Percentiles rank a stretch among this genome's conserved stretches.
Evolutionary conservation across 1,139 yeast genomes (phyloP).

Genomic region (Waltiozyma sp.): DNA sequence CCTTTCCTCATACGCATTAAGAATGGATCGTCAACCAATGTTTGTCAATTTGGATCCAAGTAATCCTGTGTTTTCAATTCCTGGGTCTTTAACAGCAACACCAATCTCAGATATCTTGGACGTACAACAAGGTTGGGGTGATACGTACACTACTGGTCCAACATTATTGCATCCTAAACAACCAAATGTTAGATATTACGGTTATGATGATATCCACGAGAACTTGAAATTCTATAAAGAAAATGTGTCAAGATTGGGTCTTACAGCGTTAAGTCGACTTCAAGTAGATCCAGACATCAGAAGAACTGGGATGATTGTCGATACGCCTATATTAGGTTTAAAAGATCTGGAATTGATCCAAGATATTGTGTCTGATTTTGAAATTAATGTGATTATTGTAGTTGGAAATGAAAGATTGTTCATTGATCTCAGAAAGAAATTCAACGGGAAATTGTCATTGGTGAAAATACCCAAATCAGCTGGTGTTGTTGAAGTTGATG

Average conservation of each 20-base stretch:
- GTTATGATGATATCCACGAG: conserved; percentile 48
- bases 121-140: conserved; percentile 79
- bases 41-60: conserved; percentile 77
- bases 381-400: conserved; percentile 44
- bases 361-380: conserved; percentile 51
- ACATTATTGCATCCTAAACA: conserved; percentile 75
- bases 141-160: conserved; percentile 80
- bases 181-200: conserved; percentile 75
- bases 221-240: conserved; percentile 54
- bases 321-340: conserved; percentile 54
- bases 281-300: conserved; percentile 42
- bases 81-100: conserved; percentile 81
- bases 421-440: conserved; percentile 50
- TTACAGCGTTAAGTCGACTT: conserved; percentile 45
- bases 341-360: conserved; percentile 32
- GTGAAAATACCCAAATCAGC: conserved; percentile 61
- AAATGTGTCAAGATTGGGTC: conserved; percentile 46
- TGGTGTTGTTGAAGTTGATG: conserved; percentile 70
- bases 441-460: conserved; percentile 31
- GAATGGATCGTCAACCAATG: conserved; percentile 54
- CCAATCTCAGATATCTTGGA: conserved; percentile 76
- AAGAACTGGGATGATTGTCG: conserved; percentile 63
- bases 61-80: conserved; percentile 68
- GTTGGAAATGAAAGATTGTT: conserved; percentile 56
- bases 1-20: conserved; percentile 65